phyloP scores from a whole-genome alignment of 208 protist species.

The Tetramitus jugosus region DNA sequence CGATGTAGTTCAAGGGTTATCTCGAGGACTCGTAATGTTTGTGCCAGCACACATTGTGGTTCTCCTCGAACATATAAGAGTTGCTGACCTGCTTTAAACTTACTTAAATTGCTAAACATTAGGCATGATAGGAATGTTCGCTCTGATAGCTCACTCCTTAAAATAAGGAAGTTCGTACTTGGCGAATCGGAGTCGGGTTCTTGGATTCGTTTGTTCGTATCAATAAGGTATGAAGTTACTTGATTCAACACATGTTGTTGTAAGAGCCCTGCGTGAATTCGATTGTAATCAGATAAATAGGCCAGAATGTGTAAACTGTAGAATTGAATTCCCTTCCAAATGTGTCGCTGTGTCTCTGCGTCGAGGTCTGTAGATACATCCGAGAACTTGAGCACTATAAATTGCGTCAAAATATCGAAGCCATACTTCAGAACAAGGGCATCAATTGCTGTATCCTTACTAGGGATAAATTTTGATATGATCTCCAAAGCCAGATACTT shows the following conservation, averaged over 20 bases:
- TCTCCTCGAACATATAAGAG: background rate
- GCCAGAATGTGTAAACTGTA: background rate
- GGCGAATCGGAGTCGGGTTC: background rate
- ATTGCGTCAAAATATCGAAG: background rate
- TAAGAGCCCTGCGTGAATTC: background rate
- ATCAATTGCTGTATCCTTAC: background rate
- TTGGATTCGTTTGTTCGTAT: background rate
- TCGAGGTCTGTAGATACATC: background rate
- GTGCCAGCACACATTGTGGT: background rate
- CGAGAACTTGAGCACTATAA: no score
- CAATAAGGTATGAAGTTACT: background rate
- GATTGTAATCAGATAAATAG: background rate
- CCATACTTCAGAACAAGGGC: background rate
- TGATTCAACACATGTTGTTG: background rate
- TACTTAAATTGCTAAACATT: background rate
- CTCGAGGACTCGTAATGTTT: background rate
- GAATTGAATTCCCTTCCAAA: background rate
- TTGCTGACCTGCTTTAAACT: background rate
- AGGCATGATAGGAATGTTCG: background rate
- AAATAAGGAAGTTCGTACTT: background rate
- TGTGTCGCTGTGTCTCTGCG: background rate
- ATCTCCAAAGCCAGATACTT: background rate
- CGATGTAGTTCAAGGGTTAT: background rate
- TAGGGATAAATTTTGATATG: background rate
- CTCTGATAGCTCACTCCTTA: background rate